A percentile compares a stretch with the other conserved stretches of the same genome.
These are phyloP conservation scores for Trametes meyenii DNA, from an alignment of 768 basidiomycete genomes.

Conservation along the genomic window DNA sequence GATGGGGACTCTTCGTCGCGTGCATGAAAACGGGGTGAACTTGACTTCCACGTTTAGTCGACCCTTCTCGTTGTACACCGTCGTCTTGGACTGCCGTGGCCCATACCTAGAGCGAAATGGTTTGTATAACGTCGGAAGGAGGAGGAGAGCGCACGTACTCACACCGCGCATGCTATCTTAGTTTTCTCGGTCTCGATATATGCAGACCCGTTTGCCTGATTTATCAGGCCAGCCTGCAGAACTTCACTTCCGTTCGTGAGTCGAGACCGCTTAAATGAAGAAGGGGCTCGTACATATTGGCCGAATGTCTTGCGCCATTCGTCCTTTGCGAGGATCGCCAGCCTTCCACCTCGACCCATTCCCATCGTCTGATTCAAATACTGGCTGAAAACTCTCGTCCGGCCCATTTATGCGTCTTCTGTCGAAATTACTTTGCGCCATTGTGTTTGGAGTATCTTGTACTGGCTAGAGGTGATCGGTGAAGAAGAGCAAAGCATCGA, in stretches of 20 bases:
- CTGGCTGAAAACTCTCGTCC: constrained; percentile 74
- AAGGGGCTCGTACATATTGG: constrained; percentile 71
- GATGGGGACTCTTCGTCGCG: constrained; percentile 76
- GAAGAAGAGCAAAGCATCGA: background rate
- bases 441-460: background rate
- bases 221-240: constrained; percentile 86
- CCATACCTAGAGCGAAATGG: constrained; percentile 58
- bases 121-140: background rate
- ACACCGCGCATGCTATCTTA: constrained; percentile 98
- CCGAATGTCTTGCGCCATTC: constrained; percentile 67
- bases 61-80: constrained; percentile 84
- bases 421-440: constrained; percentile 65
- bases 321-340: constrained; percentile 49
- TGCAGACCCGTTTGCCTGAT: constrained; percentile 93
- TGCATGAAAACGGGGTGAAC: constrained; percentile 91
- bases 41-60: constrained; percentile 94
- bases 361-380: constrained; percentile 50
- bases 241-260: constrained; percentile 53
- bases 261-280: constrained; percentile 1
- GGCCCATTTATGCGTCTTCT: constrained; percentile 90
- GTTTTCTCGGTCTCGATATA: constrained; percentile 93
- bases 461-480: background rate
- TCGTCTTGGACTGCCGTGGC: constrained; percentile 81
- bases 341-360: constrained; percentile 33
- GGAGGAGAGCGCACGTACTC: constrained; percentile 38